These are phyloP conservation scores for Suhomyces xylopsoci DNA, from an alignment of 805 yeast species.

Conservation along the genomic window DNA sequence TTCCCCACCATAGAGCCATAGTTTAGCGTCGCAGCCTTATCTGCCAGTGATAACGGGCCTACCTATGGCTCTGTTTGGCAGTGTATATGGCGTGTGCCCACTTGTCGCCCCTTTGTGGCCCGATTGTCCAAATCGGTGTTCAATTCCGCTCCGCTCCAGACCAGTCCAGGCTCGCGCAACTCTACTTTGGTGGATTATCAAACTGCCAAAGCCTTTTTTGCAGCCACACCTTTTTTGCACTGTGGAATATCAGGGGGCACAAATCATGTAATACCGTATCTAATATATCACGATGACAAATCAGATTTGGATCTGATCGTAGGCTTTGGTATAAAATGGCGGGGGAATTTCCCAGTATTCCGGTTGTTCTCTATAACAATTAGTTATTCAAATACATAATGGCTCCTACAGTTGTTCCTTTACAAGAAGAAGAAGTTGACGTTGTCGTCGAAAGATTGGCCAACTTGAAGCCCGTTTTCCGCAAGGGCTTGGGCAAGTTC, in stretches of 20 bases:
- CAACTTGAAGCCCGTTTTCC: slow-evolving; percentile 5
- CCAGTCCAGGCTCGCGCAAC: not conserved
- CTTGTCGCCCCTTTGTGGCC: not conserved
- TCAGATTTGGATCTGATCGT: not conserved
- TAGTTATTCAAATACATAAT: slow-evolving; percentile 3
- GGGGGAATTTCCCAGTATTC: not conserved
- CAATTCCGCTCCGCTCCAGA: not conserved
- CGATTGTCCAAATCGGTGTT: not conserved
- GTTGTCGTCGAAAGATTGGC: slow-evolving; percentile 13
- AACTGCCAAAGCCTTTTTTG: slow-evolving; percentile 1
- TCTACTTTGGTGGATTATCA: not conserved
- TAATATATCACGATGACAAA: slow-evolving; percentile 1
- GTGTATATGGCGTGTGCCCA: not conserved
- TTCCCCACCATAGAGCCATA: not conserved
- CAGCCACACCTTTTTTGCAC: slow-evolving; percentile 5
- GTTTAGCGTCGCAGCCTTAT: not conserved
- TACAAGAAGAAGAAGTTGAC: slow-evolving; percentile 9
- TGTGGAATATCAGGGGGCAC: not conserved
- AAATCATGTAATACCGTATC: not conserved
- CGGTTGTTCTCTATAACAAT: not conserved
- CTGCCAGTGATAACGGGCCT: not conserved
- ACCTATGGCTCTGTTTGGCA: not conserved
- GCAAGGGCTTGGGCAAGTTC: not conserved
- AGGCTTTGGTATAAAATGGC: not conserved
- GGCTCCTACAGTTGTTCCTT: slow-evolving; percentile 15